Evolutionary conservation across 192 early-diverging fungal species (phyloP).

Genomic region (Glomus cerebriforme): DNA sequence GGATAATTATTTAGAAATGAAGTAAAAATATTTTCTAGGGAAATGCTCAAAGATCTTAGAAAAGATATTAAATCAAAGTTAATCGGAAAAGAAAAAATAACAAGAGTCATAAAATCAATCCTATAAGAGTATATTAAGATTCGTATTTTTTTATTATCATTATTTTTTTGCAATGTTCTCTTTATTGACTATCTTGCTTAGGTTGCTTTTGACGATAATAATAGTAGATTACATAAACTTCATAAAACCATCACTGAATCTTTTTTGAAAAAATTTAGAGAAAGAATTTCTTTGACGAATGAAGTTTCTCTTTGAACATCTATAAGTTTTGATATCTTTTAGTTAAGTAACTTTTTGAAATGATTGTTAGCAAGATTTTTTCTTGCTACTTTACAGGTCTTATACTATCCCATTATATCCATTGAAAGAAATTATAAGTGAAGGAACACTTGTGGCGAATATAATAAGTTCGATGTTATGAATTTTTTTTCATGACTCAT

Average conservation of each 20-base stretch:
- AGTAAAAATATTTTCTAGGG: constrained; percentile 17
- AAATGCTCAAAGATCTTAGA: constrained; percentile 22
- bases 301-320: constrained; percentile 14
- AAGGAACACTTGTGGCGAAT: constrained; percentile 31
- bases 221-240: constrained; percentile 16
- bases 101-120: constrained; percentile 8
- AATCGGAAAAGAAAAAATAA: constrained; percentile 18
- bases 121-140: constrained; percentile 11
- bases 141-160: background rate
- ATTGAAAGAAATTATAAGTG: constrained; percentile 25
- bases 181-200: constrained; percentile 23
- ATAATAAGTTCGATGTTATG: constrained; percentile 25
- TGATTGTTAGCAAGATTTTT: constrained; percentile 1
- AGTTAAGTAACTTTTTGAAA: background rate
- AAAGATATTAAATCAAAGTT: constrained; percentile 12
- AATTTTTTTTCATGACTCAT: constrained; percentile 25
- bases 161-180: background rate
- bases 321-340: constrained; percentile 17
- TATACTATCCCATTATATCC: constrained; percentile 3
- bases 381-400: constrained; percentile 15
- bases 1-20: constrained; percentile 10
- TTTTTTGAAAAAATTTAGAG: constrained; percentile 17
- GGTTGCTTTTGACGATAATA: constrained; percentile 27
- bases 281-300: constrained; percentile 10
- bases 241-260: constrained; percentile 5